Evolutionary conservation across 2,329 filamentous ascomycete species (phyloP).

Genomic region (Epichloe sibirici): DNA sequence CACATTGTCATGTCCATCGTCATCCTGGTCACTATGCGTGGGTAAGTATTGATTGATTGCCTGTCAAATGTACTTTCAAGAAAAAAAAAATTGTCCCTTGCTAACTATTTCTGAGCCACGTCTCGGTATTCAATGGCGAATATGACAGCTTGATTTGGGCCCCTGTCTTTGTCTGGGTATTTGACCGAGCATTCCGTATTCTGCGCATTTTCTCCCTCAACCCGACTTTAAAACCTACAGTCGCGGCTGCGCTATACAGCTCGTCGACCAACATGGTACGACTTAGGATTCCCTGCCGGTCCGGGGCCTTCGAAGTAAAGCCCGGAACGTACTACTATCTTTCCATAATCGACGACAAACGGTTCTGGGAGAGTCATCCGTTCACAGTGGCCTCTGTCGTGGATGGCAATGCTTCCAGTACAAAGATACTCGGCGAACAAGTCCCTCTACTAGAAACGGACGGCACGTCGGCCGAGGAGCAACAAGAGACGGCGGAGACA

Average conservation of each 20-base stretch:
- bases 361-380: slow-evolving; percentile 37
- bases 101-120: slow-evolving; percentile 23
- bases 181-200: slow-evolving; percentile 35
- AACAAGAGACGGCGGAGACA: neutral
- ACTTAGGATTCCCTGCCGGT: slow-evolving; percentile 24
- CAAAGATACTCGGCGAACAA: slow-evolving; percentile 17
- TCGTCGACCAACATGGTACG: slow-evolving; percentile 28
- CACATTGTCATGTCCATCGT: slow-evolving; percentile 41
- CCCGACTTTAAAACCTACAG: slow-evolving; percentile 23
- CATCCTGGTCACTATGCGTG: slow-evolving; percentile 37
- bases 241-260: slow-evolving; percentile 23
- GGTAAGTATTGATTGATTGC: slow-evolving; percentile 23
- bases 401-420: slow-evolving; percentile 6
- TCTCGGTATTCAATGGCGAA: slow-evolving; percentile 38
- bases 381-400: slow-evolving; percentile 30
- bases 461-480: slow-evolving; percentile 3
- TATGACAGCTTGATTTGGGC: slow-evolving; percentile 39
- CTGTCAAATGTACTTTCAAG: neutral
- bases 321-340: slow-evolving; percentile 35
- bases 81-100: neutral
- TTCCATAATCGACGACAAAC: slow-evolving; percentile 25
- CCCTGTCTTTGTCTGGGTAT: slow-evolving; percentile 34
- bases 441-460: slow-evolving; percentile 18
- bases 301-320: slow-evolving; percentile 20
- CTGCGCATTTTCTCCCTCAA: slow-evolving; percentile 30